Conservation (phyloP, 306 rosid genomes). For the Inga leiocalycina region DNA sequence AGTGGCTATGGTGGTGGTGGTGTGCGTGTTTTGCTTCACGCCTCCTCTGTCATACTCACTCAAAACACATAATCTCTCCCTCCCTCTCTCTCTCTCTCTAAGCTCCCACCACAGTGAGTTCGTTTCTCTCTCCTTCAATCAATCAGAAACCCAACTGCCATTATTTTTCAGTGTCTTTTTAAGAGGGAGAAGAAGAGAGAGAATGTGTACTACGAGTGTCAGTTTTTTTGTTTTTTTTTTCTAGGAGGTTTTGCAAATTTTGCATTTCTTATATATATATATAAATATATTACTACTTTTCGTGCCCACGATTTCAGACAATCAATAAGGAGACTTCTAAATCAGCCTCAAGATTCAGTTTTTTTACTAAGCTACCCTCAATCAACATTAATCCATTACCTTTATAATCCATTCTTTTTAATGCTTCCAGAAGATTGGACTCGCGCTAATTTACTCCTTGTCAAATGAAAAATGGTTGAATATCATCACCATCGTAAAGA, state of each 20-base stretch:
- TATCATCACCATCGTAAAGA: no score
- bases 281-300: conserved; percentile 20
- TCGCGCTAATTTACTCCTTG: no score
- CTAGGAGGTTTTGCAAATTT: conserved; percentile 25
- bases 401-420: neutral
- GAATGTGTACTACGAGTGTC: conserved; percentile 43
- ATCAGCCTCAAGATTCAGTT: conserved; percentile 9
- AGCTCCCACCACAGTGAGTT: neutral
- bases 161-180: conserved; percentile 67
- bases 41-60: neutral
- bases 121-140: conserved; percentile 50
- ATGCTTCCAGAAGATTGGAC: no score
- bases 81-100: neutral
- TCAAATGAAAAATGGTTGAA: no score
- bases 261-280: conserved; percentile 4
- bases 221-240: conserved; percentile 32
- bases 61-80: neutral
- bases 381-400: neutral
- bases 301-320: conserved; percentile 38
- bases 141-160: conserved; percentile 83
- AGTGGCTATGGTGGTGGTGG: conserved; percentile 35
- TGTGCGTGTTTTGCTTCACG: conserved; percentile 52
- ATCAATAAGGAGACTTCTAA: conserved; percentile 24
- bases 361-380: conserved; percentile 3
- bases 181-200: conserved; percentile 42